These are phyloP conservation scores for Exophiala aquamarina DNA, from an alignment of 2,329 filamentous ascomycete species.

Conservation along the genomic window DNA sequence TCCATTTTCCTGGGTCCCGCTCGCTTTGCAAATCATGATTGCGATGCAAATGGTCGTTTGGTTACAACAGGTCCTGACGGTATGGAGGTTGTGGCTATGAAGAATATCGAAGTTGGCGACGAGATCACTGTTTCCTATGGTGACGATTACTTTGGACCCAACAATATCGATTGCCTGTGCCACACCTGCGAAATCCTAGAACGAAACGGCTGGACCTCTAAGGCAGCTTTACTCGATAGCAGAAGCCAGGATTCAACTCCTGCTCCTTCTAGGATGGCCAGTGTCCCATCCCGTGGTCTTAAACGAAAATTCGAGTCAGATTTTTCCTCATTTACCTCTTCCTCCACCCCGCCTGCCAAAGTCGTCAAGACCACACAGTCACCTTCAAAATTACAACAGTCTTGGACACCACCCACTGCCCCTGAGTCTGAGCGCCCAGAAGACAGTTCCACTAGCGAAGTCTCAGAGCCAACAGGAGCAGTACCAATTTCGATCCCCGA, in stretches of 20 bases:
- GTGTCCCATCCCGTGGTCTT: conserved; percentile 6
- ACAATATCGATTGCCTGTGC: conserved; percentile 94
- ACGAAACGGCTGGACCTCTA: conserved; percentile 78
- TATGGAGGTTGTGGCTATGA: conserved; percentile 84
- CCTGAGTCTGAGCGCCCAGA: conserved; percentile 16
- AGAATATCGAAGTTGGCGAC: conserved; percentile 80
- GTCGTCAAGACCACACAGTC: conserved; percentile 19
- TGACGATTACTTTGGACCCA: conserved; percentile 90
- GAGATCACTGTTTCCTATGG: conserved; percentile 97
- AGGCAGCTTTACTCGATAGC: conserved; percentile 12
- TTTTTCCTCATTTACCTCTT: conserved; percentile 8
- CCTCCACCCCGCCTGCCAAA: conserved; percentile 13
- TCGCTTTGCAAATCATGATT: conserved; percentile 96
- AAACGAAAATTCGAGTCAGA: conserved; percentile 26
- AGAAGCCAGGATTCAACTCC: conserved; percentile 19
- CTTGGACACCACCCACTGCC: conserved; percentile 26
- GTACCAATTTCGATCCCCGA: not conserved
- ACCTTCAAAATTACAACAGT: conserved; percentile 30
- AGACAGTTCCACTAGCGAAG: not conserved
- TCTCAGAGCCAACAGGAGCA: conserved; percentile 1
- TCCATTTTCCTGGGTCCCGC: conserved; percentile 94
- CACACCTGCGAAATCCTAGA: conserved; percentile 74
- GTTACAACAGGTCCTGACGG: conserved; percentile 80
- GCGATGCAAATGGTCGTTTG: conserved; percentile 84
- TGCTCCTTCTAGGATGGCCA: conserved; percentile 4